Evolutionary conservation across 164 flowering plant genomes (phyloP).

Genomic region (Nymphaea colorata): DNA sequence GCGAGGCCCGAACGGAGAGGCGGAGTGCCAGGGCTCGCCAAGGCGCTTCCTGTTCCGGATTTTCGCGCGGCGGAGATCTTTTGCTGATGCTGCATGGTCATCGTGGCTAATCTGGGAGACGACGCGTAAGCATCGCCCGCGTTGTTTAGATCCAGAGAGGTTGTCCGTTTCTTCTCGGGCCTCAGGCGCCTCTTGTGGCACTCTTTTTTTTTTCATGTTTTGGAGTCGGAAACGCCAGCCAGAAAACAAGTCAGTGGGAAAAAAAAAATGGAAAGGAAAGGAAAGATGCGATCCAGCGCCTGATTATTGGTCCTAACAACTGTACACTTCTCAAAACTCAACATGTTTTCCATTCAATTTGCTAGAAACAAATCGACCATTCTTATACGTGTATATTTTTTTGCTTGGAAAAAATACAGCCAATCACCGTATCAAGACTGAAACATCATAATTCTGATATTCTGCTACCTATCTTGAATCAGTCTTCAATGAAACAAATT

Average conservation of each 20-base stretch:
- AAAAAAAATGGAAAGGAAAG: not conserved
- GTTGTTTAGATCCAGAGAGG: conserved; percentile 64
- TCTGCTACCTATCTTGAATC: no score
- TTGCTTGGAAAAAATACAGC: no score
- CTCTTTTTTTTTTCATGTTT: conserved; percentile 19
- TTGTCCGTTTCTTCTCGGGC: conserved; percentile 40
- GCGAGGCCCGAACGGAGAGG: conserved; percentile 24
- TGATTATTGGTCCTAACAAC: no score
- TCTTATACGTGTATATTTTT: no score
- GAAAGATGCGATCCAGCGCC: not conserved
- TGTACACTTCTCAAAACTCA: no score
- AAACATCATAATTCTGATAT: no score
- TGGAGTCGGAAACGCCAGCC: no score
- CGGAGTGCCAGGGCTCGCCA: conserved; percentile 78
- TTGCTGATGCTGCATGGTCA: conserved; percentile 20
- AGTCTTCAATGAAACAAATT: no score
- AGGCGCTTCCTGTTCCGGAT: conserved; percentile 24
- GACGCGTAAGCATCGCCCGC: conserved; percentile 21
- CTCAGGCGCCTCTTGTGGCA: conserved; percentile 57
- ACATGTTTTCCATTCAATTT: no score
- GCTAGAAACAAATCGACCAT: no score
- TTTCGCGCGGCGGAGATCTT: conserved; percentile 24
- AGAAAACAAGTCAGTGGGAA: not conserved
- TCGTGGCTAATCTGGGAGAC: conserved; percentile 32
- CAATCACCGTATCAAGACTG: no score